These are phyloP conservation scores for Pseudohalonectria lignicola DNA, from an alignment of 2,329 filamentous ascomycete genomes.

Conservation along the genomic window DNA sequence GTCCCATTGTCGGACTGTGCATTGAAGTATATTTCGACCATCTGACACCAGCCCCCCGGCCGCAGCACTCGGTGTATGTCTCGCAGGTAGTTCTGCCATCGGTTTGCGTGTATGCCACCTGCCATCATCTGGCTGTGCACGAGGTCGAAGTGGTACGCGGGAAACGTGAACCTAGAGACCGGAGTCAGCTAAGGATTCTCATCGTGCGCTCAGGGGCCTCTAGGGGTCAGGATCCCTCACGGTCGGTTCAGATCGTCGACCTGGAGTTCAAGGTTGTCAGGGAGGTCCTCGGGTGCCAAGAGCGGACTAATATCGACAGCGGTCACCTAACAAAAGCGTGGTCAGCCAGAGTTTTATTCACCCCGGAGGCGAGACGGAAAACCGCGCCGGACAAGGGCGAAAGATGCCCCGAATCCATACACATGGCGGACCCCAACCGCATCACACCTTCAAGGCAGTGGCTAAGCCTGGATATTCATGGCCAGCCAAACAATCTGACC, in stretches of 20 bases:
- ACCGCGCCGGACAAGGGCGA: too few relatives aligned
- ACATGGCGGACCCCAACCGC: too few relatives aligned
- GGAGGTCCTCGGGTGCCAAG: constrained; percentile 52
- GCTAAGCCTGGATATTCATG: too few relatives aligned
- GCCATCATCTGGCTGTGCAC: constrained; percentile 68
- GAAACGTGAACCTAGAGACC: constrained; percentile 49
- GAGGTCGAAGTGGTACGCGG: constrained; percentile 64
- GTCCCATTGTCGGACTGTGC: constrained; percentile 78
- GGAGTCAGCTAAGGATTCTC: neutral
- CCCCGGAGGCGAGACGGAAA: too few relatives aligned
- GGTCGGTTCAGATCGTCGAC: constrained; percentile 61
- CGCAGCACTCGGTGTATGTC: constrained; percentile 65
- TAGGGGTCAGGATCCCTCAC: constrained; percentile 21
- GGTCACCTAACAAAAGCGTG: constrained; percentile 51
- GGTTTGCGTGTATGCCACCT: constrained; percentile 57
- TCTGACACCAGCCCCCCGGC: constrained; percentile 74
- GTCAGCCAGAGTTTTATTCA: too few relatives aligned
- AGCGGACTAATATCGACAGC: constrained; percentile 63
- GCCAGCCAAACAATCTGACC: too few relatives aligned
- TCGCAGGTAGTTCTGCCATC: constrained; percentile 66
- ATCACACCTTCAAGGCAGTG: too few relatives aligned
- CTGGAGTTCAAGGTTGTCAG: constrained; percentile 59
- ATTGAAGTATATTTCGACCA: constrained; percentile 80
- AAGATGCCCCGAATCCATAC: too few relatives aligned
- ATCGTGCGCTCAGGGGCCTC: neutral